These are phyloP conservation scores for Pyricularia pennisetigena DNA, from an alignment of 2,329 filamentous ascomycete genomes.

Conservation along the genomic window DNA sequence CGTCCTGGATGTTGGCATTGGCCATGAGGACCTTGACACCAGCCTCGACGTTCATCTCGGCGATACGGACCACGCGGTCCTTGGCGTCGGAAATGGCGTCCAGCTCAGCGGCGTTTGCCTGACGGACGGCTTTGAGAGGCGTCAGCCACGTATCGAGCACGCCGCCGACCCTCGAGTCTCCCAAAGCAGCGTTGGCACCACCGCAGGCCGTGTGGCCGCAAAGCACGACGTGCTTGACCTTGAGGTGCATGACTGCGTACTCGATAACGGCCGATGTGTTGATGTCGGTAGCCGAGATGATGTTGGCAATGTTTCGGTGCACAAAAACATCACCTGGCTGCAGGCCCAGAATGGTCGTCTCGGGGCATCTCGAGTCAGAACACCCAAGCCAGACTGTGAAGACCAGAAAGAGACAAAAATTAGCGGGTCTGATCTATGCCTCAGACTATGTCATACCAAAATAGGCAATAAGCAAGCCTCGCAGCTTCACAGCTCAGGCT, in stretches of 20 bases:
- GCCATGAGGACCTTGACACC: conserved; percentile 59
- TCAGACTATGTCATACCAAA: neutral
- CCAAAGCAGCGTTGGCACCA: conserved; percentile 51
- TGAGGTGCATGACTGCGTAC: conserved; percentile 64
- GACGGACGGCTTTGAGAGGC: conserved; percentile 34
- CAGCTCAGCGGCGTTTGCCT: conserved; percentile 44
- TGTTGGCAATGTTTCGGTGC: conserved; percentile 86
- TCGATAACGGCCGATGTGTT: conserved; percentile 68
- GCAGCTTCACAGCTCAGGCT: neutral
- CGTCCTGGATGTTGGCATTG: conserved; percentile 60
- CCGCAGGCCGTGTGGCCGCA: conserved; percentile 62
- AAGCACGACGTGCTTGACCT: conserved; percentile 61
- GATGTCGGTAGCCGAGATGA: conserved; percentile 65
- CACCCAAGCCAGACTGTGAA: conserved; percentile 70
- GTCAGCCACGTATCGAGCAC: conserved; percentile 46
- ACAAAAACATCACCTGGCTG: conserved; percentile 80
- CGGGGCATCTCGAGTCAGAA: conserved; percentile 75
- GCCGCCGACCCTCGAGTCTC: conserved; percentile 35
- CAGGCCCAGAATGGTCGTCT: conserved; percentile 70
- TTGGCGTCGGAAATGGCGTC: conserved; percentile 40
- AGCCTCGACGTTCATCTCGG: conserved; percentile 66
- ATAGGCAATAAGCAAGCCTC: neutral
- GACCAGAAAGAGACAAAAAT: neutral
- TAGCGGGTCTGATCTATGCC: conserved; percentile 1
- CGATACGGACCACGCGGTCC: conserved; percentile 49